Base-by-base conservation (phyloP, 805 yeast species). In the Kodamaea lidongshanica region DNA sequence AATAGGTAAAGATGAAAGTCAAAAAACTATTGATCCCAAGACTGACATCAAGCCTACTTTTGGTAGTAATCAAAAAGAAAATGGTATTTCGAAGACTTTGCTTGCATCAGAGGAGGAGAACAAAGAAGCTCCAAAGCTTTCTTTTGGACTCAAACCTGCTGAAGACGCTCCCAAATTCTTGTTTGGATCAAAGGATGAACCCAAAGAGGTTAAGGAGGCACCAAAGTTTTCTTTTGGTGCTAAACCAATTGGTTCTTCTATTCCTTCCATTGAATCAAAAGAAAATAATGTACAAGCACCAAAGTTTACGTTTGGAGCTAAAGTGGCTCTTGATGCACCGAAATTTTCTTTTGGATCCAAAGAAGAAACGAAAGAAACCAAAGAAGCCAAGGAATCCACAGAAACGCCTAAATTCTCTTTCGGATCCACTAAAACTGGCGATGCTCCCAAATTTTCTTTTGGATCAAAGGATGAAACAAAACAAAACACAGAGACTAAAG, bases 31-130 rank as follows among this genome's bases (percentile, higher is more conserved):
- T 32, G 52, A 16, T 37, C 39, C 4, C 35, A 33, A 8, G 34
- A 23, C 26, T 9, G 27, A 31, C 13, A 18, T 54, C 56, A 52
- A 12, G 23, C 33, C n/a, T n/a, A n/a, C n/a, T n/a, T n/a, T n/a
- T n/a, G n/a, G n/a, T n/a, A n/a, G n/a, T n/a, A n/a, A n/a, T n/a
- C n/a, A n/a, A n/a, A n/a, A n/a, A n/a, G n/a, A n/a, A n/a, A n/a
- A n/a, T n/a, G n/a, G n/a, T n/a, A n/a, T n/a, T n/a, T n/a, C n/a
- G n/a, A n/a, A n/a, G n/a, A n/a, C n/a, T n/a, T n/a, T n/a, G n/a
- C n/a, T n/a, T n/a, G n/a, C n/a, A 10, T 24, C 30, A n/a, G 21
- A 27, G 25, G 30, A 24, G 12, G 26, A 15, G 7, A 33, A 39
- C 6, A 24, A 18, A 14, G 28, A 23, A 15, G 14, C 33, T 2